phyloP scores from a whole-genome alignment of 306 rosid genomes.

The Acmispon strigosus region DNA sequence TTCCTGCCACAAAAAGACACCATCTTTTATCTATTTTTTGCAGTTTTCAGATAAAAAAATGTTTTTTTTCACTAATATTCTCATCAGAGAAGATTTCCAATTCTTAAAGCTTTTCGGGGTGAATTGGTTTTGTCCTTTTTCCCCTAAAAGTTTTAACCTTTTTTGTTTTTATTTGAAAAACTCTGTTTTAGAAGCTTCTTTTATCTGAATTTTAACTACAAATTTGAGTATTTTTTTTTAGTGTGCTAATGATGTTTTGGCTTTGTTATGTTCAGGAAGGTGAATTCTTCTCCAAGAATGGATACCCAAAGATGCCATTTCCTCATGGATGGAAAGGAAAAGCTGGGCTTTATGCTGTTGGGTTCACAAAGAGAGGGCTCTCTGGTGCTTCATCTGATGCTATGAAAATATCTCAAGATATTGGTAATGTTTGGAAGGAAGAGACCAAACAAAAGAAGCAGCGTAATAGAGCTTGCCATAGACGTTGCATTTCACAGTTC shows the following conservation, averaged over 20 bases:
- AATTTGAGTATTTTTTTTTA: background rate
- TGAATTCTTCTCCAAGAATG: conserved; percentile 75
- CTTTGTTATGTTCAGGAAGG: conserved; percentile 50
- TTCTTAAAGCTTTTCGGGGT: too few species aligned
- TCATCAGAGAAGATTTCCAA: too few species aligned
- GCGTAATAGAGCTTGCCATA: conserved; percentile 58
- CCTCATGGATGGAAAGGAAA: conserved; percentile 94
- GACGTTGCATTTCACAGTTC: conserved; percentile 91
- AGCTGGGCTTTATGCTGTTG: conserved; percentile 79
- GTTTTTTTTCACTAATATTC: too few species aligned
- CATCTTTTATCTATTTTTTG: too few species aligned
- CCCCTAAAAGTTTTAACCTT: too few species aligned
- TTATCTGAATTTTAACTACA: background rate
- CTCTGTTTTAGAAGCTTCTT: conserved; percentile 23
- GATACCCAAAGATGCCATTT: conserved; percentile 69
- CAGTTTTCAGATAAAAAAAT: too few species aligned
- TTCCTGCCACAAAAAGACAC: too few species aligned
- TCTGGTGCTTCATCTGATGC: conserved; percentile 89
- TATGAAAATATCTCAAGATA: conserved; percentile 65
- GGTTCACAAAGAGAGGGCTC: conserved; percentile 92
- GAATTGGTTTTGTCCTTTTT: too few species aligned
- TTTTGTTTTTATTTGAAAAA: too few species aligned
- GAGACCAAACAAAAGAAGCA: conserved; percentile 67
- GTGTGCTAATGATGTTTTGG: conserved; percentile 26
- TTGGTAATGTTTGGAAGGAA: conserved; percentile 64